These are phyloP conservation scores for Stylonectria norvegica DNA, from an alignment of 2,329 filamentous ascomycete species.

Conservation along the genomic window DNA sequence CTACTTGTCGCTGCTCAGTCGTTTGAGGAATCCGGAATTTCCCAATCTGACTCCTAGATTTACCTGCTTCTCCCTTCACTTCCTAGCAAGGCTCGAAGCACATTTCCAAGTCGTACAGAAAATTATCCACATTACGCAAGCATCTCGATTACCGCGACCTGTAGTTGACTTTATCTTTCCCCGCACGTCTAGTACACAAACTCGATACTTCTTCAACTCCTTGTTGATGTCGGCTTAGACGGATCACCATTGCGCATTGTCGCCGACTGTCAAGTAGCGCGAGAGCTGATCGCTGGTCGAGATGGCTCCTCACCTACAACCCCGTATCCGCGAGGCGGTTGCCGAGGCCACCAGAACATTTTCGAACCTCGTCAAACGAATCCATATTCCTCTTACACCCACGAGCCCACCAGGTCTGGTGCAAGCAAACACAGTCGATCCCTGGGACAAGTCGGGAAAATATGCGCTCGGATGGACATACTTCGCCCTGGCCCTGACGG, in stretches of 20 bases:
- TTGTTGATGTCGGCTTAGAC: conserved; percentile 27
- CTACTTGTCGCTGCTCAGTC: conserved; percentile 1
- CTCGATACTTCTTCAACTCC: conserved; percentile 2
- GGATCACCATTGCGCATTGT: conserved; percentile 21
- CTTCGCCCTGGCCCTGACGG: conserved; percentile 72
- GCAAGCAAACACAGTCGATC: conserved; percentile 65
- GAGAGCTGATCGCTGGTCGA: conserved; percentile 29
- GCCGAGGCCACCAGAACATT: conserved; percentile 34
- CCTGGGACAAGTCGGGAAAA: conserved; percentile 78
- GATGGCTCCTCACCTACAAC: conserved; percentile 40
- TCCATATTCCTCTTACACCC: conserved; percentile 57
- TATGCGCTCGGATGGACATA: conserved; percentile 88
- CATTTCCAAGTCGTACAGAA: neutral
- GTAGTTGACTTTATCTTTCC: neutral
- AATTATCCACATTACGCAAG: neutral
- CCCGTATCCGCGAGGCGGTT: conserved; percentile 31
- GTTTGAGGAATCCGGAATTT: conserved; percentile 26
- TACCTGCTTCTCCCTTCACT: no score
- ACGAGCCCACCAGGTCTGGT: conserved; percentile 59
- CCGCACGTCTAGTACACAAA: conserved; percentile 9
- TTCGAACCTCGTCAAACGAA: conserved; percentile 48
- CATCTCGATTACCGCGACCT: neutral
- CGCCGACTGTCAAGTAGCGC: conserved; percentile 16
- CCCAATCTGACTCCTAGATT: no score
- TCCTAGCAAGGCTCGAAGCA: no score